Conservation (phyloP, 495 filamentous ascomycete genomes). For the Xylaria palmicola region DNA sequence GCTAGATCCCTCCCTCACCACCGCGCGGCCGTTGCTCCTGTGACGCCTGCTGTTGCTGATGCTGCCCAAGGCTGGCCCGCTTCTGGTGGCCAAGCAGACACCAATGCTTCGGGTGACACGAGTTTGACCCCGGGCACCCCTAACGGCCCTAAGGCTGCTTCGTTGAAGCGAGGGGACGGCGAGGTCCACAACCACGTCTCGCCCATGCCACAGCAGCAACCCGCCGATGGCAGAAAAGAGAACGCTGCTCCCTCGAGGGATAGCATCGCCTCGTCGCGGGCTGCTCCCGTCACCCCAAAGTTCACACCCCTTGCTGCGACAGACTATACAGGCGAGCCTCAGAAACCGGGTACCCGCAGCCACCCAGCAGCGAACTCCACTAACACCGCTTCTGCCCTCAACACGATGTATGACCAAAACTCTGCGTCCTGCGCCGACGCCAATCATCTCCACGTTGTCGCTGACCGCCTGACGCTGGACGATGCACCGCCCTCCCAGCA, state of each 20-base stretch:
- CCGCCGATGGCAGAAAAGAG: conserved; percentile 17
- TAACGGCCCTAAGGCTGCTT: conserved; percentile 13
- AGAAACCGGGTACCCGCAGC: conserved; percentile 32
- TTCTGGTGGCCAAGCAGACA: conserved; percentile 7
- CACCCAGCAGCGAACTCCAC: conserved; percentile 1
- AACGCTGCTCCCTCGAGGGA: conserved; percentile 13
- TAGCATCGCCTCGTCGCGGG: background rate
- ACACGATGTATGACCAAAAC: conserved; percentile 3
- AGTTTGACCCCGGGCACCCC: conserved; percentile 13
- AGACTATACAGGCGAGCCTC: conserved; percentile 18
- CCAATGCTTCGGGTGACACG: conserved; percentile 24
- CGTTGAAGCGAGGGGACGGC: conserved; percentile 5
- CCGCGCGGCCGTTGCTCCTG: conserved; percentile 4
- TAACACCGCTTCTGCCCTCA: conserved; percentile 8
- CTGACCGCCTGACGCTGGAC: conserved; percentile 18
- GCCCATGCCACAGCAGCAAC: background rate
- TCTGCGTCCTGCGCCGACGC: background rate
- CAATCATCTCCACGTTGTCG: conserved; percentile 6
- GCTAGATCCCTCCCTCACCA: conserved; percentile 7
- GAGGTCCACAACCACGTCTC: background rate
- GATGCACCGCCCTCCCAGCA: conserved; percentile 6
- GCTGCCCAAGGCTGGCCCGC: conserved; percentile 6
- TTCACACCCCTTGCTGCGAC: conserved; percentile 16
- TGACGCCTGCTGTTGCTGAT: conserved; percentile 20
- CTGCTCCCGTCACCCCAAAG: conserved; percentile 11